A percentile compares a stretch with the other conserved stretches of the same genome.
Evolutionary conservation across 306 rosid species (phyloP).

Genomic region (Vicia sativa): DNA sequence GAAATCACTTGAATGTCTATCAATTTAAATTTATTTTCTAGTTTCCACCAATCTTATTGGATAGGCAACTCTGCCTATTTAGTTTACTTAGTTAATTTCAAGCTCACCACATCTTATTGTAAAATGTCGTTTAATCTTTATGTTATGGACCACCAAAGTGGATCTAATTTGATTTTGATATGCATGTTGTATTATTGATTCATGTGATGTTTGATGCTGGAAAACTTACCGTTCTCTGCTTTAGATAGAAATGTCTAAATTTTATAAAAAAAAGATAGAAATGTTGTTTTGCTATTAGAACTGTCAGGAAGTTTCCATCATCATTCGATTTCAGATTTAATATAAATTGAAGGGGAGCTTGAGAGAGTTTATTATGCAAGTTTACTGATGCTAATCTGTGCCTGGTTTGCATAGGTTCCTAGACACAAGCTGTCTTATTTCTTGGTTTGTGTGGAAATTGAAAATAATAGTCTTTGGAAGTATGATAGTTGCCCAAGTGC

Average conservation of each 20-base stretch:
- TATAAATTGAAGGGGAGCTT: background rate
- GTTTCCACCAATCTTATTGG: slow-evolving; percentile 5
- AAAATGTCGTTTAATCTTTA: background rate
- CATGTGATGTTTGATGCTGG: slow-evolving; percentile 4
- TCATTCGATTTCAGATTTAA: slow-evolving; percentile 21
- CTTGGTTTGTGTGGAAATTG: slow-evolving; percentile 16
- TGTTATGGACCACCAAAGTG: background rate
- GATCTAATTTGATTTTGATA: slow-evolving; percentile 5
- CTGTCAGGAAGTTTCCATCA: slow-evolving; percentile 11
- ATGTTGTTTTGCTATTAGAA: slow-evolving; percentile 21
- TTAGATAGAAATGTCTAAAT: slow-evolving; percentile 9
- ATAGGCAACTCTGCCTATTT: background rate
- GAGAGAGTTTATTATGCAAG: background rate
- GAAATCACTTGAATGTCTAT: background rate
- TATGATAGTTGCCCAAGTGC: slow-evolving; percentile 18
- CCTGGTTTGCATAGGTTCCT: slow-evolving; percentile 21
- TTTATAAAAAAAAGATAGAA: background rate
- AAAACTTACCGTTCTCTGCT: background rate
- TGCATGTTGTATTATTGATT: slow-evolving; percentile 23
- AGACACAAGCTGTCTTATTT: slow-evolving; percentile 18
- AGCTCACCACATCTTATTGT: too few species aligned
- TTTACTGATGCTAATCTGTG: slow-evolving; percentile 3
- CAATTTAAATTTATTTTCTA: background rate
- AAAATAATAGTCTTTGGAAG: background rate
- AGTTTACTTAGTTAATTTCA: background rate